phyloP scores from a whole-genome alignment of 345 rosid genomes.

The Anacardium occidentale region DNA sequence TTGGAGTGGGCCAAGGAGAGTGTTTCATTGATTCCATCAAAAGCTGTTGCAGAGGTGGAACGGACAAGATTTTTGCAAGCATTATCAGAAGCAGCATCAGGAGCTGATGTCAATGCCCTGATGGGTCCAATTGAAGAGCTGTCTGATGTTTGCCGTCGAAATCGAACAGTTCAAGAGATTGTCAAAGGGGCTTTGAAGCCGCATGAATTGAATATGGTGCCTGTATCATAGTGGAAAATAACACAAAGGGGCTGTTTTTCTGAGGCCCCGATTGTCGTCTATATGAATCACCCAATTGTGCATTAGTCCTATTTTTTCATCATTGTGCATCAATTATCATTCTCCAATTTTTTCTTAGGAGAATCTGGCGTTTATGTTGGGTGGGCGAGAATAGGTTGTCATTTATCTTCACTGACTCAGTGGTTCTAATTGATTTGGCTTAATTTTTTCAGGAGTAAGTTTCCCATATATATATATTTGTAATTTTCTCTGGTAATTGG shows the following conservation, averaged over 20 bases:
- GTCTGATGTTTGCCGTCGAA: constrained; percentile 91
- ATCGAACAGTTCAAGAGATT: constrained; percentile 86
- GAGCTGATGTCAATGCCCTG: constrained; percentile 58
- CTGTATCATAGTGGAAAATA: constrained; percentile 45
- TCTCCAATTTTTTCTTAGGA: constrained; percentile 59
- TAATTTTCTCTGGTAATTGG: constrained; percentile 29
- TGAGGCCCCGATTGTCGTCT: constrained; percentile 31
- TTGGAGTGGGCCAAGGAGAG: constrained; percentile 78
- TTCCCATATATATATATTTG: constrained; percentile 37
- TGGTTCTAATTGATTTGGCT: constrained; percentile 33
- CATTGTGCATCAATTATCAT: constrained; percentile 22
- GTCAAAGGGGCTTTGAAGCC: constrained; percentile 92
- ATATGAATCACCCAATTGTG: constrained; percentile 22
- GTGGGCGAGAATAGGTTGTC: constrained; percentile 28
- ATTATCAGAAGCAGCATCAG: constrained; percentile 71
- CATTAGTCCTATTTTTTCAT: constrained; percentile 25
- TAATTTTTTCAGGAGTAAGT: constrained; percentile 34
- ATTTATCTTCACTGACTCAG: constrained; percentile 30
- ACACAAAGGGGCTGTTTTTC: constrained; percentile 41
- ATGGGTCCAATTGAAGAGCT: constrained; percentile 76
- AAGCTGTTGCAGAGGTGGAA: constrained; percentile 76
- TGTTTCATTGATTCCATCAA: constrained; percentile 66
- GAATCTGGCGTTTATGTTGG: constrained; percentile 32
- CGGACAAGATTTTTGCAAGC: constrained; percentile 66
- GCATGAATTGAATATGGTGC: constrained; percentile 59